A percentile compares a stretch with the other conserved stretches of the same genome.
Evolutionary conservation across 176 grass and related monocot genomes (phyloP).

Genomic region (Bromus sterilis): DNA sequence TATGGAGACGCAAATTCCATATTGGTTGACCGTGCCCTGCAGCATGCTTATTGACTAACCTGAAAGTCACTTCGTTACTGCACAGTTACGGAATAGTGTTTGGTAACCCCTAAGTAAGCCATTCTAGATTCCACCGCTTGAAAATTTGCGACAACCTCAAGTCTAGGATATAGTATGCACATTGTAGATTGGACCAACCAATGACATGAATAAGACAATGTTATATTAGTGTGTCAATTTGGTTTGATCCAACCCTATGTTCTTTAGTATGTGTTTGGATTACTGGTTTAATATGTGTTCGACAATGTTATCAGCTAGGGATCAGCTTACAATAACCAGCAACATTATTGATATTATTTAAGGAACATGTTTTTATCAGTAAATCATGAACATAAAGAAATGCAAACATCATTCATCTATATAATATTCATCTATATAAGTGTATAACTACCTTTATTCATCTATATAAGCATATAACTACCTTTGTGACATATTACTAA

Average conservation of each 20-base stretch:
- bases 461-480: background rate
- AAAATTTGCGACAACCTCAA: background rate
- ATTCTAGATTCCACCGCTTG: background rate
- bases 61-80: background rate
- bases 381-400: background rate
- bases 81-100: background rate
- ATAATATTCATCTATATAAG: background rate
- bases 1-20: background rate
- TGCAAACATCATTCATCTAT: background rate
- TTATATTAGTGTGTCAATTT: background rate
- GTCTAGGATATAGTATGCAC: background rate
- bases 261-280: background rate
- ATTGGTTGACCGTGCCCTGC: background rate
- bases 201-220: background rate
- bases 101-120: background rate
- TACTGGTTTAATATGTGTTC: background rate
- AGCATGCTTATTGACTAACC: background rate
- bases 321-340: background rate
- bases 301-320: no score
- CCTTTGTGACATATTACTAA: background rate
- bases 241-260: background rate
- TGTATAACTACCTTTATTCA: no score
- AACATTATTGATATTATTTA: conserved; percentile 4
- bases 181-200: background rate
- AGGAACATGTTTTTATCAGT: background rate